Percentiles rank a stretch among this genome's conserved stretches.
phyloP scores from a whole-genome alignment of 2,329 filamentous ascomycete species.

The Penicillium digitatum region DNA sequence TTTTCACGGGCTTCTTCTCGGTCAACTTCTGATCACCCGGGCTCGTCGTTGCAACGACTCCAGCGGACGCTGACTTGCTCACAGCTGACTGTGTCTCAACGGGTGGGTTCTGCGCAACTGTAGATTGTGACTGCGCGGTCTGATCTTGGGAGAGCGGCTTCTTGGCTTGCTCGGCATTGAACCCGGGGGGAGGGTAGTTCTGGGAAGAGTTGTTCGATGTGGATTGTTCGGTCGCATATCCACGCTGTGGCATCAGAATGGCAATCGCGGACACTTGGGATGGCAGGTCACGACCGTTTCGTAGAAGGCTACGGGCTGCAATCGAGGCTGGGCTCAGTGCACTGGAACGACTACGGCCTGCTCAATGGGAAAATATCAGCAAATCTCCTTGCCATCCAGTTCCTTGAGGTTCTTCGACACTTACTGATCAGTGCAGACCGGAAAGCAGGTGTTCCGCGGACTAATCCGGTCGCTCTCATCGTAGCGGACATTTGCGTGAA shows the following conservation, averaged over 20 bases:
- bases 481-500: constrained; percentile 38
- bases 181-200: constrained; percentile 75
- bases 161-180: constrained; percentile 85
- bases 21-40: constrained; percentile 54
- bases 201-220: constrained; percentile 45
- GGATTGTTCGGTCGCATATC: constrained; percentile 56
- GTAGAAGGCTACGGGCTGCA: constrained; percentile 32
- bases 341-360: constrained; percentile 33
- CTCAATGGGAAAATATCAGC: constrained; percentile 5
- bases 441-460: constrained; percentile 35
- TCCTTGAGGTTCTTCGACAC: neutral
- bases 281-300: constrained; percentile 41
- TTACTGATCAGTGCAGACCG: constrained; percentile 31
- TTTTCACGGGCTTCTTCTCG: constrained; percentile 72
- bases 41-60: constrained; percentile 58
- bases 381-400: neutral
- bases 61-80: constrained; percentile 53
- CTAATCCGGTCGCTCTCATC: constrained; percentile 39
- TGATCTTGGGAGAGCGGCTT: constrained; percentile 67
- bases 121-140: constrained; percentile 24
- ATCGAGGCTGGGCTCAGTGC: constrained; percentile 28
- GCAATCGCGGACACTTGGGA: constrained; percentile 55
- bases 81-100: constrained; percentile 29
- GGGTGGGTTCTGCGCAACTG: constrained; percentile 4
- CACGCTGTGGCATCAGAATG: constrained; percentile 52